A percentile compares a stretch with the other conserved stretches of the same genome.
Conservation (phyloP, 805 yeast species). For the Cyberlindnera xishuangbannaensis region DNA sequence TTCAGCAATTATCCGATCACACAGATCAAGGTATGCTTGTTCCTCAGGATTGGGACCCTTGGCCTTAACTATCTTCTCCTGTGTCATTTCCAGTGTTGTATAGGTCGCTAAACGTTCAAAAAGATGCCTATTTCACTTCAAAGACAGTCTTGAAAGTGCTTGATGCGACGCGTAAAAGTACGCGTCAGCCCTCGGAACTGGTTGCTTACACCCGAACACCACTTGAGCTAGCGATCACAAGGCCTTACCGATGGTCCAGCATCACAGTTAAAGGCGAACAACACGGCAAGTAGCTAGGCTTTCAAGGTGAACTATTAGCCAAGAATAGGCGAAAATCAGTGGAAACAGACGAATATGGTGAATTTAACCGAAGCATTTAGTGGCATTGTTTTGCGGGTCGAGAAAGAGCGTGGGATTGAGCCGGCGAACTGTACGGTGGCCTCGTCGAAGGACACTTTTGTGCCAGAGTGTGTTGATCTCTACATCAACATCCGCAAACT, state of each 20-base stretch:
- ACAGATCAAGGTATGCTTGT: constrained; percentile 79
- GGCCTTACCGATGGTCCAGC: too few species aligned
- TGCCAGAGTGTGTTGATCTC: constrained; percentile 19
- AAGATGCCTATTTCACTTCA: too few species aligned
- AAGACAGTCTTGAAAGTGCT: too few species aligned
- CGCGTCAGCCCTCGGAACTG: not conserved
- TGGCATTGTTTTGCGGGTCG: constrained; percentile 7
- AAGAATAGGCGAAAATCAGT: too few species aligned
- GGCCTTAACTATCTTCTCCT: constrained; percentile 6
- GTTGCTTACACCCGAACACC: not conserved
- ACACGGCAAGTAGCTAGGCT: too few species aligned
- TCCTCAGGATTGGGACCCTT: constrained; percentile 59
- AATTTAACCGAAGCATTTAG: constrained; percentile 15
- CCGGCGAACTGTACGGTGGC: not conserved
- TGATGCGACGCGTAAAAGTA: not conserved
- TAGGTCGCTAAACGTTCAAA: too few species aligned
- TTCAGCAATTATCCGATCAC: constrained; percentile 65
- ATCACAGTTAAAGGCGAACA: too few species aligned
- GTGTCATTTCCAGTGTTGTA: too few species aligned
- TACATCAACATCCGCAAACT: constrained; percentile 25
- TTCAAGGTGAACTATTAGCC: too few species aligned
- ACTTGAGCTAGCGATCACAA: too few species aligned
- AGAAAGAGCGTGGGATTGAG: constrained; percentile 8
- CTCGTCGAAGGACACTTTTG: constrained; percentile 17
- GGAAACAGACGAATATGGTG: constrained; percentile 8